Conservation (phyloP, 805 yeast genomes). For the Candida tallmaniae region DNA sequence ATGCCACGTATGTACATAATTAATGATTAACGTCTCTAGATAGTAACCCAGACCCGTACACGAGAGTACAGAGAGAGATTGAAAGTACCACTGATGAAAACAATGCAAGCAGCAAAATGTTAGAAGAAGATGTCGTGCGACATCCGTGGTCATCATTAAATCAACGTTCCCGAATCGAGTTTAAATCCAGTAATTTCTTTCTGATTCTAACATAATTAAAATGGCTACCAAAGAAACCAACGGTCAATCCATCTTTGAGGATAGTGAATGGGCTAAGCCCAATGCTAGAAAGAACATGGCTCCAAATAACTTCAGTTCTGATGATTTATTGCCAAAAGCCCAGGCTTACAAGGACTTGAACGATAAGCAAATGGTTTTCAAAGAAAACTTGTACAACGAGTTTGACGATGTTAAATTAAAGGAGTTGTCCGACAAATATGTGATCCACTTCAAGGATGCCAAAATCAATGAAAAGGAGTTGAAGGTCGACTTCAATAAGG, state of each 20-base stretch:
- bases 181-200: too few species aligned
- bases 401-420: slow-evolving; percentile 17
- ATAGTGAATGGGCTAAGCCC: slow-evolving; percentile 14
- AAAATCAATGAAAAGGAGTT: slow-evolving; percentile 17
- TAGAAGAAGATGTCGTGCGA: too few species aligned
- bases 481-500: slow-evolving; percentile 19
- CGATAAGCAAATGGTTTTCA: slow-evolving; percentile 13
- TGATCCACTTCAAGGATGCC: slow-evolving; percentile 16
- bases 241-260: slow-evolving; percentile 13
- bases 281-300: slow-evolving; percentile 9
- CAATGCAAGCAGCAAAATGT: slow-evolving; percentile 1
- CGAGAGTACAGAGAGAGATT: too few species aligned
- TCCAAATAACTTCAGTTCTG: slow-evolving; percentile 13
- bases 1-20: slow-evolving; percentile 67
- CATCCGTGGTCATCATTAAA: too few species aligned
- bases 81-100: too few species aligned
- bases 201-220: too few species aligned
- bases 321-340: slow-evolving; percentile 13
- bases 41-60: too few species aligned
- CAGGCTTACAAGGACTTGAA: slow-evolving; percentile 13
- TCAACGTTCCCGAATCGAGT: too few species aligned
- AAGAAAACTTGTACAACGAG: slow-evolving; percentile 14
- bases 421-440: slow-evolving; percentile 21
- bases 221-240: slow-evolving; percentile 11
- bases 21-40: too few species aligned